A percentile compares a stretch with the other conserved stretches of the same genome.
These are phyloP conservation scores for Dovyalis caffra DNA, from an alignment of 345 rosid species.

Conservation along the genomic window DNA sequence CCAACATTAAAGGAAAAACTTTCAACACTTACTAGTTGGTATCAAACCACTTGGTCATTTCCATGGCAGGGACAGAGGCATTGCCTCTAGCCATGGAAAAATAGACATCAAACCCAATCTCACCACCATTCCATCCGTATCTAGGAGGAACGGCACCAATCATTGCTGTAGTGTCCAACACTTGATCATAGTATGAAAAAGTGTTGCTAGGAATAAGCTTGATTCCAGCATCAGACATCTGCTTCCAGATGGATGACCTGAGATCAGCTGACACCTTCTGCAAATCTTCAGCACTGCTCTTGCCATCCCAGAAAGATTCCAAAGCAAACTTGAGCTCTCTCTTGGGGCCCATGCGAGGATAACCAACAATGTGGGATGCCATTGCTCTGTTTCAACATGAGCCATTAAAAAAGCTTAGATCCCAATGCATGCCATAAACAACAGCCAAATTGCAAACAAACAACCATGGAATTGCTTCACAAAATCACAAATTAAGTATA, in stretches of 20 bases:
- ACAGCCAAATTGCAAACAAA: not conserved
- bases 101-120: constrained; percentile 80
- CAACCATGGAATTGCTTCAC: not conserved
- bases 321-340: constrained; percentile 96
- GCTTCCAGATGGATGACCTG: constrained; percentile 87
- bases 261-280: constrained; percentile 83
- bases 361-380: constrained; percentile 98
- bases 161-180: constrained; percentile 90
- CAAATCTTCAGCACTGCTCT: constrained; percentile 85
- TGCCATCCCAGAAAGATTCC: constrained; percentile 99
- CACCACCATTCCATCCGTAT: constrained; percentile 78
- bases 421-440: not conserved
- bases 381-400: constrained; percentile 43
- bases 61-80: constrained; percentile 96
- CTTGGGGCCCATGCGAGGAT: constrained; percentile 99
- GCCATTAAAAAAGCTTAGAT: constrained; percentile 14
- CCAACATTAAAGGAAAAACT: not conserved
- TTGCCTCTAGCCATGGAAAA: constrained; percentile 99
- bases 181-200: constrained; percentile 84
- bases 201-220: constrained; percentile 96
- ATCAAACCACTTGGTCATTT: constrained; percentile 99
- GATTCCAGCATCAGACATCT: constrained; percentile 80
- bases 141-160: constrained; percentile 95
- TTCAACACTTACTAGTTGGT: constrained; percentile 92
- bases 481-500: not conserved